Percentiles rank a stretch among this genome's conserved stretches.
Evolutionary conservation across 1,284 basidiomycete species (phyloP).

Genomic region (Ustilago curta): DNA sequence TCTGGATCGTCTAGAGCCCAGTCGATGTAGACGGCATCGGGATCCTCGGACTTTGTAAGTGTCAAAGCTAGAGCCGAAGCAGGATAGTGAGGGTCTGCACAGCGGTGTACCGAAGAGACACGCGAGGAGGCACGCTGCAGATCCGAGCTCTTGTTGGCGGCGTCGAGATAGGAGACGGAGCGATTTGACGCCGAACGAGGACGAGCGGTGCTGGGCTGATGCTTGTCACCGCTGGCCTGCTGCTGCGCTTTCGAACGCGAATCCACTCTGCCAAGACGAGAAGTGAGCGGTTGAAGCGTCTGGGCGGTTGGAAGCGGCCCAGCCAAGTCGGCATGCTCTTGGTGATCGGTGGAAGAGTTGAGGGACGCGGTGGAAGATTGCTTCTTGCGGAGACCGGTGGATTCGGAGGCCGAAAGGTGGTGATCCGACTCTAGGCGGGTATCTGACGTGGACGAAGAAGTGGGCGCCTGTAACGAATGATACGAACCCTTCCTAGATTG

Average conservation of each 20-base stretch:
- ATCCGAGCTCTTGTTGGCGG: slow-evolving; percentile 26
- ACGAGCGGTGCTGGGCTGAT: slow-evolving; percentile 9
- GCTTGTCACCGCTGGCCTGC: neutral
- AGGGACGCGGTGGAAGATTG: slow-evolving; percentile 11
- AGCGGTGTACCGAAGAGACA: slow-evolving; percentile 43
- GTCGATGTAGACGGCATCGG: slow-evolving; percentile 53
- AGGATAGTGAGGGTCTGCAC: slow-evolving; percentile 35
- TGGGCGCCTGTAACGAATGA: slow-evolving; percentile 14
- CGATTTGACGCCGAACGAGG: slow-evolving; percentile 30
- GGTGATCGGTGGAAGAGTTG: slow-evolving; percentile 24
- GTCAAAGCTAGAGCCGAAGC: slow-evolving; percentile 43
- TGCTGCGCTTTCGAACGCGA: slow-evolving; percentile 19
- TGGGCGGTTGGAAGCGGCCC: slow-evolving; percentile 39
- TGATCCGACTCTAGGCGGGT: slow-evolving; percentile 16
- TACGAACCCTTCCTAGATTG: slow-evolving; percentile 21
- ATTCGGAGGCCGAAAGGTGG: slow-evolving; percentile 16
- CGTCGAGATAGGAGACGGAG: slow-evolving; percentile 35
- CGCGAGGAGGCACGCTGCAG: slow-evolving; percentile 40
- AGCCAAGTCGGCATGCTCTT: slow-evolving; percentile 37
- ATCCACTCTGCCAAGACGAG: slow-evolving; percentile 27
- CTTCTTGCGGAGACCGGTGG: slow-evolving; percentile 9
- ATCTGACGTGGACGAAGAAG: slow-evolving; percentile 27
- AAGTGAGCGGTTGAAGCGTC: slow-evolving; percentile 32
- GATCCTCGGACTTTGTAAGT: slow-evolving; percentile 47
- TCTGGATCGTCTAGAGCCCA: slow-evolving; percentile 51